Evolutionary conservation across 805 yeast species (phyloP), one percentile per base, ranked within the genome.

Genomic region (Ogataea allantospora): DNA sequence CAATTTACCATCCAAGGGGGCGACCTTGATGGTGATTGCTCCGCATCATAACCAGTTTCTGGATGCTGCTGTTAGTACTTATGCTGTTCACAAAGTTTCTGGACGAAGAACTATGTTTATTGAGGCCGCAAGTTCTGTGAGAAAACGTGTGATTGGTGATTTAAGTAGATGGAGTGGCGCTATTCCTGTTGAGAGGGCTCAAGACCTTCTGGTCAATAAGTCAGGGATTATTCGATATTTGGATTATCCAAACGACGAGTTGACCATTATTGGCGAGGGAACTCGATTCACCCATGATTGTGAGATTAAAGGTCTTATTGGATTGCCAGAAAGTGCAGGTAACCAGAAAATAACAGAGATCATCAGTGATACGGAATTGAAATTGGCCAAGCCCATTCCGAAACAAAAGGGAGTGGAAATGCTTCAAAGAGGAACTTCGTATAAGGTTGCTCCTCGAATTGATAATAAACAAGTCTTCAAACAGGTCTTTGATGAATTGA

Each of bases 21-120:
- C 98, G 0, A 81, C 88, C 7, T 83, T 91, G 38, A 82, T 93
- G 46, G 98, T 93, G 23, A 95, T 93, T 8, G 99, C 96, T 2
- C 98, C 98, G 2, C 99, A 91, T 66, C 95, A 96, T n/a, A 87
- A 87, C 56, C 95, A 87, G 53, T 85, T 84, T 46, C 78, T 84
- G 23, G 83, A 76, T 50, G 67, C 66, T 5, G 77, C 88, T 17
- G 70, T 93, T 33, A 68, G 87, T 21, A 79, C 86, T 75, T 77
- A 82, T 30, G 86, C 83, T 48, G 86, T 86, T 14, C 73, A 80
- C 50, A 67, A 68, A 34, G 78, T 77, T 40, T 73, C 83, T 2
- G 73, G 78, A 6, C 70, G 96, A 44, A 67, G 91, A 27, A 75
- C 86, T 11, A 77, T 88, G 14, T 88, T 89, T 57, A 67, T 91